These are phyloP conservation scores for Hylodesmum podocarpum DNA, from an alignment of 306 rosid genomes.

Conservation along the genomic window DNA sequence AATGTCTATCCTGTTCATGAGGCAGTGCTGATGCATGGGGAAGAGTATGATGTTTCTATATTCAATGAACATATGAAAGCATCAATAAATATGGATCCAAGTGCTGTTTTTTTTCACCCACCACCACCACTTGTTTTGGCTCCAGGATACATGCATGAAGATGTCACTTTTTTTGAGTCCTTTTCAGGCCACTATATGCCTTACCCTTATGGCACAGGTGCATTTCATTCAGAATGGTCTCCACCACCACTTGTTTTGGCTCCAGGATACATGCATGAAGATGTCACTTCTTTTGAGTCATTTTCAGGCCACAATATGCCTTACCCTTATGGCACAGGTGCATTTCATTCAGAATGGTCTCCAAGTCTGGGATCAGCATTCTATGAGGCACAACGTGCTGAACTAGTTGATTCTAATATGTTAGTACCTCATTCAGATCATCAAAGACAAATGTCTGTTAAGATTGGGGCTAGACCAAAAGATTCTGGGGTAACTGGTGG, in stretches of 20 bases:
- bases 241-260: conserved; percentile 44
- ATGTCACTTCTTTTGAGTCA: conserved; percentile 43
- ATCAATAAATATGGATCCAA: conserved; percentile 47
- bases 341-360: conserved; percentile 47
- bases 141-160: conserved; percentile 48
- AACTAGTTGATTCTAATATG: conserved; percentile 36
- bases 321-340: conserved; percentile 43
- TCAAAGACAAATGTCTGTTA: conserved; percentile 43
- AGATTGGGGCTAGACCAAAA: conserved; percentile 45
- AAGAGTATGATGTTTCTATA: conserved; percentile 51
- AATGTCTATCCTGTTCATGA: conserved; percentile 39
- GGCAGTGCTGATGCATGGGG: conserved; percentile 38
- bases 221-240: conserved; percentile 47
- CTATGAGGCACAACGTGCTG: conserved; percentile 40
- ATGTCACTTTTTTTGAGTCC: conserved; percentile 43
- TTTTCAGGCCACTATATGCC: conserved; percentile 52
- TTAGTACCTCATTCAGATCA: conserved; percentile 38
- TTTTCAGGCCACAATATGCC: conserved; percentile 52
- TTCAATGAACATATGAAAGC: conserved; percentile 53
- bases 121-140: conserved; percentile 44
- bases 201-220: conserved; percentile 43
- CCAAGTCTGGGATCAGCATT: conserved; percentile 41
- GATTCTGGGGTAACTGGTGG: conserved; percentile 23
- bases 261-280: conserved; percentile 50
- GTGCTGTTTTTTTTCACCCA: conserved; percentile 42